Percentiles rank a stretch among this genome's conserved stretches.
phyloP scores from a whole-genome alignment of 2,329 filamentous ascomycete species.

The Verticillium dahliae region DNA sequence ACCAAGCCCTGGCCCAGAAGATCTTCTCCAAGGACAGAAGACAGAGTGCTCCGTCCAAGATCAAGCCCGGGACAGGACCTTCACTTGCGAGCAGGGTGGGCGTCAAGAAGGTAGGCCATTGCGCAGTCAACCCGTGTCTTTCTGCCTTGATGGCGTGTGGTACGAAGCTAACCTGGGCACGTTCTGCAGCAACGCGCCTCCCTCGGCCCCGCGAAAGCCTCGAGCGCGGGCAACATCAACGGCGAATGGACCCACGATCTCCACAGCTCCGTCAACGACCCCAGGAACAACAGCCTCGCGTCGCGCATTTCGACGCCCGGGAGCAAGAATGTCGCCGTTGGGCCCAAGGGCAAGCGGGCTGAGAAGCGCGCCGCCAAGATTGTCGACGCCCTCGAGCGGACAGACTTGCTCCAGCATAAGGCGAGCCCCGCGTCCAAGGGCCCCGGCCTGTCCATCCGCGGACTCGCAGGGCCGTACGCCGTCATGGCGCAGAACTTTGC shows the following conservation, averaged over 20 bases:
- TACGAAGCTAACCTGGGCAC: slow-evolving; percentile 12
- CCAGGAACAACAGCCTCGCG: slow-evolving; percentile 33
- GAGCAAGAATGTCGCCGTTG: slow-evolving; percentile 17
- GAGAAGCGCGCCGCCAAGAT: slow-evolving; percentile 32
- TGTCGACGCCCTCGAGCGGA: slow-evolving; percentile 36
- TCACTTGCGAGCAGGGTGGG: slow-evolving; percentile 67
- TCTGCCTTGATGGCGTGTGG: neutral
- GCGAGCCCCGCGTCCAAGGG: slow-evolving; percentile 19
- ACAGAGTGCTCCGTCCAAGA: slow-evolving; percentile 46
- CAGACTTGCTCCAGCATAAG: slow-evolving; percentile 21
- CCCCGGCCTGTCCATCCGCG: slow-evolving; percentile 61
- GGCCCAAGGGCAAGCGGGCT: slow-evolving; percentile 13
- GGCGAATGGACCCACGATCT: slow-evolving; percentile 68
- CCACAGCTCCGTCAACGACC: slow-evolving; percentile 39
- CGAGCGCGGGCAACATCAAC: slow-evolving; percentile 50
- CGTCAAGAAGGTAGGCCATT: slow-evolving; percentile 56
- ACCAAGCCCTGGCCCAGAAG: slow-evolving; percentile 62
- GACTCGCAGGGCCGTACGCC: slow-evolving; percentile 64
- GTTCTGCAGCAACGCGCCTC: slow-evolving; percentile 17
- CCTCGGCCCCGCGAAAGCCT: slow-evolving; percentile 23
- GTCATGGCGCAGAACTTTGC: slow-evolving; percentile 79
- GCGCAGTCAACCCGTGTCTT: neutral
- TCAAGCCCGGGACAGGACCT: slow-evolving; percentile 39
- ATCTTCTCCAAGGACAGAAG: slow-evolving; percentile 61
- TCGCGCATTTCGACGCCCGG: slow-evolving; percentile 38